Evolutionary conservation across 208 protist genomes (phyloP), one percentile per base, ranked within the genome.

Genomic region (Trichomonas vaginalis): DNA sequence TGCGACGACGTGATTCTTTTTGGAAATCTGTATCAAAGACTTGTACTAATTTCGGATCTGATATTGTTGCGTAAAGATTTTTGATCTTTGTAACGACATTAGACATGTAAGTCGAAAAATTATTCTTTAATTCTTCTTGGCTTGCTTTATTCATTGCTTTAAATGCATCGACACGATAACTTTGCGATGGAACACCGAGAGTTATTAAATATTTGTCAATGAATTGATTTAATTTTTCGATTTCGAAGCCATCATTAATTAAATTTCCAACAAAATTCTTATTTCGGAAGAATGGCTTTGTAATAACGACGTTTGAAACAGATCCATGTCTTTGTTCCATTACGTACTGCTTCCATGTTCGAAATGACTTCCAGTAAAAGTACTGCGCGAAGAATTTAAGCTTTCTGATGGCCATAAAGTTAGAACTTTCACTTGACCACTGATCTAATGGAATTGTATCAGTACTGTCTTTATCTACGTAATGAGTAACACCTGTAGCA

Each of bases 161-260:
- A 39, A 92, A 92, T 35, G 42, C 86, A 39, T 92, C 45, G 39
- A 92, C 27, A n/a, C 27, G 12, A 42, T 92, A 92, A n/a, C 45
- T 92, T 51, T 51, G 23, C 15, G 40, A 17, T 39, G 45, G 21
- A 48, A 45, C 14, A 51, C 42, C 42, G 17, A 27, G 37, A 27
- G 86, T n/a, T 15, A 92, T n/a, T 92, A 92, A 92, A 51, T 92
- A 92, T 92, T 92, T 23, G 17, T 92, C 45, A 14, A 92, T 88
- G 27, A n/a, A 35, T 45, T 42, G 12, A 35, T 39, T n/a, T 51
- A 42, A 0, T 51, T 48, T n/a, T 51, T 92, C 86, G 14, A 42
- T 51, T 92, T 92, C n/a, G 17, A 40, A 40, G 0, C 14, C 27
- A 27, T 35, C 27, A n/a, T 92, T 51, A 4, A 92, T 92, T 4